These are phyloP conservation scores for Turritis glabra DNA, from an alignment of 345 rosid species.

Conservation along the genomic window DNA sequence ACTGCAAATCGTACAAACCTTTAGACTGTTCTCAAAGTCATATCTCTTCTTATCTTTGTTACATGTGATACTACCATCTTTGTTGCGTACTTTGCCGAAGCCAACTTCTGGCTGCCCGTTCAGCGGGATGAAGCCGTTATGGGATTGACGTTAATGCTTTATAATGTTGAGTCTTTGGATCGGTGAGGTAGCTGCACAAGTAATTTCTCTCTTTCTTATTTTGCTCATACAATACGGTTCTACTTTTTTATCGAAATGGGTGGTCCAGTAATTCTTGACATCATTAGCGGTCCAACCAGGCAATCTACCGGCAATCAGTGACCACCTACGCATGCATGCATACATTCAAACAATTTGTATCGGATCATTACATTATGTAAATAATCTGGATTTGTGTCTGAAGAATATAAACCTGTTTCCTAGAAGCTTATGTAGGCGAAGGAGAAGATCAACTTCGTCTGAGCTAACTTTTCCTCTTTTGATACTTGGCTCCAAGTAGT, in stretches of 20 bases:
- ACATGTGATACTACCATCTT: neutral
- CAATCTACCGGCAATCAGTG: constrained; percentile 49
- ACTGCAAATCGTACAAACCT: neutral
- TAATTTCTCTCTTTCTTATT: neutral
- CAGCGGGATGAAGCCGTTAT: neutral
- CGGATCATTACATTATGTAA: neutral
- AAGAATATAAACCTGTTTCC: constrained; percentile 45
- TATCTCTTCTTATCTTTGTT: neutral
- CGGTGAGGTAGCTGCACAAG: neutral
- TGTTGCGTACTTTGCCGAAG: neutral
- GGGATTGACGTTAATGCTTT: neutral
- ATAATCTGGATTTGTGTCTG: neutral
- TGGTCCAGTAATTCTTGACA: constrained; percentile 52
- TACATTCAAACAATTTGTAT: neutral
- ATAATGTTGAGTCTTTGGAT: neutral
- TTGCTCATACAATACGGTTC: neutral
- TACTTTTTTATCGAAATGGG: constrained; percentile 42
- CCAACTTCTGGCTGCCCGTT: neutral
- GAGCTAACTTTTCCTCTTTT: constrained; percentile 48
- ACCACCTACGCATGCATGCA: constrained; percentile 10
- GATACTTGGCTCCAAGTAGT: constrained; percentile 56
- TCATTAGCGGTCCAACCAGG: constrained; percentile 53
- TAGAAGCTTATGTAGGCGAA: constrained; percentile 59
- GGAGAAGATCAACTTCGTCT: constrained; percentile 61
- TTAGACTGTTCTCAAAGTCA: neutral